These are phyloP conservation scores for Lachancea mirantina DNA, from an alignment of 805 yeast genomes.

Conservation along the genomic window DNA sequence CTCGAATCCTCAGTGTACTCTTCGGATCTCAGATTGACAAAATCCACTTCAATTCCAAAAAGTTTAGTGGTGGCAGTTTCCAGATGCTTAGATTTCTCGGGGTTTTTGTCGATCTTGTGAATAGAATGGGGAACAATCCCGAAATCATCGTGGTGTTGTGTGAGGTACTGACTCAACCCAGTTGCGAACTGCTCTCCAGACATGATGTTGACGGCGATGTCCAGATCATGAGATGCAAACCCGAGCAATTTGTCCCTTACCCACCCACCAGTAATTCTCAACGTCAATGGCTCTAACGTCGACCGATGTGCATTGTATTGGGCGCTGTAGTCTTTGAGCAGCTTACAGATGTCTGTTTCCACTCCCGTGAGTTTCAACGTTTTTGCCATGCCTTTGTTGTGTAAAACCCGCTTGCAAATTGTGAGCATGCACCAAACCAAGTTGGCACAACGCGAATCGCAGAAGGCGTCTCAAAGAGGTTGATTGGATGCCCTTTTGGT, in stretches of 20 bases:
- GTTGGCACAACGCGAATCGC: no score
- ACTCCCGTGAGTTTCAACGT: constrained; percentile 15
- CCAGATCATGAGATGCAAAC: constrained; percentile 74
- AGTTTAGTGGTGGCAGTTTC: constrained; percentile 93
- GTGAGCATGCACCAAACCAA: no score
- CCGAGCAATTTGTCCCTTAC: constrained; percentile 91
- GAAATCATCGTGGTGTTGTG: constrained; percentile 28
- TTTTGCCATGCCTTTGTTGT: no score
- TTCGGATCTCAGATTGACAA: constrained; percentile 86
- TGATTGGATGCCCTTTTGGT: no score
- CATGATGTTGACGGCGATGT: constrained; percentile 77
- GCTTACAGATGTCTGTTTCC: constrained; percentile 23
- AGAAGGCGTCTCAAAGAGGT: no score
- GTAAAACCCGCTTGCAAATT: no score
- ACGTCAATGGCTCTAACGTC: constrained; percentile 16
- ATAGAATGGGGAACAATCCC: constrained; percentile 37
- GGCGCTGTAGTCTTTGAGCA: constrained; percentile 26
- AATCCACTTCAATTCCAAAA: constrained; percentile 81
- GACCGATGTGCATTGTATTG: constrained; percentile 16
- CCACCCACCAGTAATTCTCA: constrained; percentile 95
- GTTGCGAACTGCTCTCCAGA: constrained; percentile 84
- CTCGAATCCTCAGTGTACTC: constrained; percentile 76
- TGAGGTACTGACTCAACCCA: constrained; percentile 47
- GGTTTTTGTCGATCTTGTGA: constrained; percentile 84
- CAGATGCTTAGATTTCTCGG: constrained; percentile 91